Evolutionary conservation across 2,329 filamentous ascomycete genomes (phyloP).

Genomic region (Paracoccidioides lutzii): DNA sequence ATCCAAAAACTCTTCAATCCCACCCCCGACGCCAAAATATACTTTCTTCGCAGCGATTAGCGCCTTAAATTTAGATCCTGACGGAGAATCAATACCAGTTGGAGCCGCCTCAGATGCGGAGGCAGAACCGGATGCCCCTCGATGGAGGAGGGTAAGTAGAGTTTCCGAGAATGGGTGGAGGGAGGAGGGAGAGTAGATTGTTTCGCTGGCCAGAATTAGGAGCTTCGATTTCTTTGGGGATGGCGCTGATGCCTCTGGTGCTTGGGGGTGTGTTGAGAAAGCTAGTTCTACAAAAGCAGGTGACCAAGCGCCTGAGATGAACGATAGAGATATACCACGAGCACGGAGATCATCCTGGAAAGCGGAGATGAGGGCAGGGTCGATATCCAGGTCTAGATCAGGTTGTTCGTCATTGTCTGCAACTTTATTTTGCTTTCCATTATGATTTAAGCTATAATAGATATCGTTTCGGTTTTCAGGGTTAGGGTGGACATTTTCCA

Average conservation of each 20-base stretch:
- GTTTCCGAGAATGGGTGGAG: constrained; percentile 44
- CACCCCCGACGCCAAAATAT: constrained; percentile 55
- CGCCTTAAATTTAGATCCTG: constrained; percentile 29
- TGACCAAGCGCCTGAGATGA: constrained; percentile 50
- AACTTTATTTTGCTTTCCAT: constrained; percentile 2
- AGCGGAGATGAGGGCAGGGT: constrained; percentile 31
- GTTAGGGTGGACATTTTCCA: background rate
- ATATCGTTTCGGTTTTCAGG: background rate
- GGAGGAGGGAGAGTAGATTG: constrained; percentile 48
- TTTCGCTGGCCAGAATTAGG: constrained; percentile 49
- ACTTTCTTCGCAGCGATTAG: constrained; percentile 51
- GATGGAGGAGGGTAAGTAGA: constrained; percentile 34
- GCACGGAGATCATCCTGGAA: constrained; percentile 34
- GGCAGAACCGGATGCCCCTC: constrained; percentile 6
- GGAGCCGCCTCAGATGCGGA: background rate
- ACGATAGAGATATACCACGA: constrained; percentile 37
- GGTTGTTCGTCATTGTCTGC: constrained; percentile 20
- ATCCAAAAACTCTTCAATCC: constrained; percentile 45
- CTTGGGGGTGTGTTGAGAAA: constrained; percentile 13
- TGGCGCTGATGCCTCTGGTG: background rate
- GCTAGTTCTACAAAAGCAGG: constrained; percentile 34
- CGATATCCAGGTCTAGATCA: constrained; percentile 40
- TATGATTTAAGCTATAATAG: background rate
- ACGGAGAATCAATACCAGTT: background rate
- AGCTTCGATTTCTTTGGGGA: constrained; percentile 20